These are phyloP conservation scores for Helotiales sp. DNA, from an alignment of 2,329 filamentous ascomycete genomes.

Conservation along the genomic window DNA sequence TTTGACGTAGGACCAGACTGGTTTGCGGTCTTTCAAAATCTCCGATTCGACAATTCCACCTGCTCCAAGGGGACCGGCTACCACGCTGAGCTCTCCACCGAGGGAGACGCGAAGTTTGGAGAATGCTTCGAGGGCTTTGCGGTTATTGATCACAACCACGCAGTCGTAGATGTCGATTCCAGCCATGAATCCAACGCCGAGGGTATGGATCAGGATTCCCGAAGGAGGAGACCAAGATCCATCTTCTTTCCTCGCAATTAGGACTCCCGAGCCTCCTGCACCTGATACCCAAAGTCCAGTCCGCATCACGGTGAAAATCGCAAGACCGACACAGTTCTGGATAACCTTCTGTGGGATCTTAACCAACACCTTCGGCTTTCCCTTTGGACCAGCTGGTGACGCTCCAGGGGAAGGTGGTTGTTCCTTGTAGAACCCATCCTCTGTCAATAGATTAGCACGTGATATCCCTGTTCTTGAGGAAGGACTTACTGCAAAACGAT, in stretches of 20 bases:
- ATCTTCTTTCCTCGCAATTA: conserved; percentile 79
- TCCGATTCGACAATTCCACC: conserved; percentile 52
- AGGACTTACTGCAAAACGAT: conserved; percentile 77
- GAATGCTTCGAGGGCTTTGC: conserved; percentile 80
- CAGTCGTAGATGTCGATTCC: conserved; percentile 96
- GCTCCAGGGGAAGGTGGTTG: conserved; percentile 31
- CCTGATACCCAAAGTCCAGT: conserved; percentile 90
- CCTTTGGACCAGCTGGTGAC: conserved; percentile 40
- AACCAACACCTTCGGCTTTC: conserved; percentile 63
- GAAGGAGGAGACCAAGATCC: conserved; percentile 91
- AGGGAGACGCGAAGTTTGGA: conserved; percentile 76
- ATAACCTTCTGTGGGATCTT: conserved; percentile 88
- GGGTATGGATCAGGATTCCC: conserved; percentile 85
- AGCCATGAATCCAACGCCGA: conserved; percentile 83
- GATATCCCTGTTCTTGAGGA: background rate
- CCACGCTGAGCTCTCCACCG: conserved; percentile 76
- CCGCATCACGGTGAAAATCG: conserved; percentile 94
- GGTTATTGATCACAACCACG: conserved; percentile 86
- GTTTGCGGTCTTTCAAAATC: conserved; percentile 58
- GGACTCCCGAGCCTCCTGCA: conserved; percentile 83
- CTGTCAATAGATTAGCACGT: conserved; percentile 32
- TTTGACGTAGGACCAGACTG: conserved; percentile 83
- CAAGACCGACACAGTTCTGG: conserved; percentile 83
- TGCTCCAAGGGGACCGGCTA: conserved; percentile 74
- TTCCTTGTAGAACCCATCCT: conserved; percentile 68